Base-by-base conservation (phyloP, 345 rosid genomes). In the Hibiscus trionum region DNA sequence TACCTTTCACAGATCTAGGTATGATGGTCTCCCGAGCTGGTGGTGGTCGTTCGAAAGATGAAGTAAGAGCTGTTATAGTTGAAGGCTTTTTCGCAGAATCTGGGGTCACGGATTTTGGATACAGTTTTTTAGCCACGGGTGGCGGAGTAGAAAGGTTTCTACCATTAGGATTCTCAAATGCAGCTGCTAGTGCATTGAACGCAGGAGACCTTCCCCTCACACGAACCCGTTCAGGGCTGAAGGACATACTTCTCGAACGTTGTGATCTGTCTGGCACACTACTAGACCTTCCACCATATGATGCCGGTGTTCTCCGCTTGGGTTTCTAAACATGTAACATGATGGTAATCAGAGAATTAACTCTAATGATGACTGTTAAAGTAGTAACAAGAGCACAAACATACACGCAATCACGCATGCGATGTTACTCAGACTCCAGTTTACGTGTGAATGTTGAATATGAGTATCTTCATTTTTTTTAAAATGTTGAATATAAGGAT, bases 121-220 rank as follows among this genome's bases (percentile, higher is more conserved):
- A 93, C 71, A 90, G 77, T 85, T 93, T 96, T 77, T 91, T 82
- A 72, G 85, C 88, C 77, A 87, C 80, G 15, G 98, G 97, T 21
- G 99, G 99, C 33, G 99, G 99, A 79, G 99, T 96, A 57, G 99
- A 96, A 70, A 85, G 97, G 82, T 93, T 96, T 76, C 98, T 84
- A 21, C 86, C 71, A 80, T 73, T 93, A 64, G 89, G 64, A 77
- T 82, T 96, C 85, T 93, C 99, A 81, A 93, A 96, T 79, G 77
- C 91, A 74, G 98, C 97, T 71, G 99, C 99, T 46, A 96, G 88
- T 35, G 97, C 96, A 73, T 86, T 96, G 87, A 96, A 96, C 70
- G 98, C 96, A 14, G 98, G 99, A 75, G 99, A 96, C 80, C 99
- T 88, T 57, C 99, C 99, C 78, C 99, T 86, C 72, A 91, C 96